Base-by-base conservation (phyloP, 2,329 filamentous ascomycete species). In the Myriosclerotinia duriaeana region DNA sequence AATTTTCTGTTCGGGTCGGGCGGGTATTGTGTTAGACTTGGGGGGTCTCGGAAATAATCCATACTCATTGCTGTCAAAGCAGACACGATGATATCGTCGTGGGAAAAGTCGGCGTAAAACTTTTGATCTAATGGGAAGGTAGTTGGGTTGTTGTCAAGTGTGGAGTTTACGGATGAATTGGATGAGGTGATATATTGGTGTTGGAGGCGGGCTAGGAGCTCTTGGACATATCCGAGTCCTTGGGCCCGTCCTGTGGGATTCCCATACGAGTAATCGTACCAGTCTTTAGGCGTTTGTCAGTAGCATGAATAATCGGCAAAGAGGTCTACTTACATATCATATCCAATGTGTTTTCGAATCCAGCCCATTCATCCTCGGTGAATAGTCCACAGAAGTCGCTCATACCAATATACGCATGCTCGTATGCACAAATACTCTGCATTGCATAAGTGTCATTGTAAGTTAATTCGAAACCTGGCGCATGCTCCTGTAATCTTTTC, bases 101-200 rank as follows among this genome's bases (percentile, higher is more conserved):
- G 93, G 69, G 88, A 90, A 75, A 97, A 96, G 77, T 97, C 93
- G 1, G 91, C 92, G 74, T 95, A 97, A 7, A 96, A 79, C 9
- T 79, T 79, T 61, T 81, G 78, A 71, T 84, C 69, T 0, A 96
- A 80, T 0, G 93, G 92, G 74, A 96, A 97, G 0, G 89, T 92
- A 14, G 78, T 76, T 0, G 84, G 79, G 68, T 87, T 82, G 14
- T 80, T 79, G 76, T 95, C 90, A 0, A 96, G 83, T 0, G 92
- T 96, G 48, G 79, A 81, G 76, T 97, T 96, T 68, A 86, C 81
- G 11, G 88, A 90, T 61, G 83, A 87, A 1, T 91, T 94, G 66
- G 84, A 78, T 75, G 94, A 91, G 0, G 80, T 73, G 5, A 96
- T 91, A 0, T 89, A 83, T 40, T 80, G 77, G 42, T 82, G 80